These are phyloP conservation scores for Aspergillus homomorphus DNA, from an alignment of 495 filamentous ascomycete genomes.

Conservation along the genomic window DNA sequence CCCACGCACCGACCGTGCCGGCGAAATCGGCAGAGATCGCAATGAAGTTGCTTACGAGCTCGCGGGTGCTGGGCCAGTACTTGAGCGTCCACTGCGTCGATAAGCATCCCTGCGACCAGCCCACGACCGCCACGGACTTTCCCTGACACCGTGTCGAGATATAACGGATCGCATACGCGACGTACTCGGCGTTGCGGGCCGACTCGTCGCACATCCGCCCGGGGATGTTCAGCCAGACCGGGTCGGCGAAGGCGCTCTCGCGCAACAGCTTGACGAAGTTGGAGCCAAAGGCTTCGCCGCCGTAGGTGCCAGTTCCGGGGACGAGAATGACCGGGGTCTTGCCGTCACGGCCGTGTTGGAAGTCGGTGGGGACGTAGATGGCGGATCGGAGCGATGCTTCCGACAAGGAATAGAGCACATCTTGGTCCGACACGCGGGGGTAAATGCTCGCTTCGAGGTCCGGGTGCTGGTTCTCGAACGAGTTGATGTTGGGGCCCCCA, in stretches of 20 bases:
- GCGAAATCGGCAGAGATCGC: neutral
- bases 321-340: neutral
- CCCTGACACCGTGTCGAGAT: neutral
- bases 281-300: neutral
- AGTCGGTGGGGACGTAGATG: neutral
- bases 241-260: neutral
- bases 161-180: neutral
- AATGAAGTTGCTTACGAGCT: neutral
- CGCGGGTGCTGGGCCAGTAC: neutral
- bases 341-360: neutral
- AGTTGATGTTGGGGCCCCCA: neutral
- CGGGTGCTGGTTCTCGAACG: neutral
- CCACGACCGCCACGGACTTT: neutral
- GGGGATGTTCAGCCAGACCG: neutral
- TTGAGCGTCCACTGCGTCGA: neutral
- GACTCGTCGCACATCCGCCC: neutral
- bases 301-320: neutral
- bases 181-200: neutral
- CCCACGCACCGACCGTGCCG: neutral
- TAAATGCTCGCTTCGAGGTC: neutral
- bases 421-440: neutral
- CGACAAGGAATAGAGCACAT: neutral
- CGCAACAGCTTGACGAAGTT: neutral
- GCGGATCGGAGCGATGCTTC: neutral
- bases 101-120: neutral